Evolutionary conservation across 768 basidiomycete genomes (phyloP).

Genomic region (Thelephora ganbajun): DNA sequence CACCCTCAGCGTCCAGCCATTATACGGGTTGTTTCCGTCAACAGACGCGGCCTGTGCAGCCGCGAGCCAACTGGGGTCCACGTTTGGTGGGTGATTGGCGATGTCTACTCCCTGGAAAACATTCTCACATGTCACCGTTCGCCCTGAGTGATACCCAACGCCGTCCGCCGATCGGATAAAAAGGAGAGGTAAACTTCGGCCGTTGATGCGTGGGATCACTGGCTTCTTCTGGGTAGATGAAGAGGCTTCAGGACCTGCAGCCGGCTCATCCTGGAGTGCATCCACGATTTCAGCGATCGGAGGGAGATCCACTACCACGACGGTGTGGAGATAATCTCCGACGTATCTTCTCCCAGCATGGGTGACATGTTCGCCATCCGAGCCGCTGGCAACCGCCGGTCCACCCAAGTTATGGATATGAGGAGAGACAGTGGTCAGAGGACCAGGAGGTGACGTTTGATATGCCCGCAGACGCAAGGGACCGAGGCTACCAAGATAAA

Average conservation of each 20-base stretch:
- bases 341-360: conserved; percentile 14
- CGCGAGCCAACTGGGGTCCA: conserved; percentile 59
- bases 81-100: conserved; percentile 21
- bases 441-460: conserved; percentile 56
- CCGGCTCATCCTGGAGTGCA: conserved; percentile 59
- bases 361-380: not conserved
- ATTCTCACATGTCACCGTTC: conserved; percentile 73
- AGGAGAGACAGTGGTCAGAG: conserved; percentile 46
- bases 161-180: conserved; percentile 76
- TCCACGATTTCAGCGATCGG: conserved; percentile 61
- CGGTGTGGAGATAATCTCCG: conserved; percentile 41
- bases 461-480: conserved; percentile 71
- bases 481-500: conserved; percentile 83
- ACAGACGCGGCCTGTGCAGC: conserved; percentile 58
- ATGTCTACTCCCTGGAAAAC: conserved; percentile 62
- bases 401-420: conserved; percentile 35
- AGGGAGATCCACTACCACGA: conserved; percentile 81
- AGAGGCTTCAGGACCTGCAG: conserved; percentile 23
- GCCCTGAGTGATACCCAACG: conserved; percentile 82
- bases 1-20: conserved; percentile 71
- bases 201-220: conserved; percentile 37
- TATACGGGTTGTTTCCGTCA: conserved; percentile 43
- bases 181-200: conserved; percentile 60
- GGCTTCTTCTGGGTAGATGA: conserved; percentile 18
- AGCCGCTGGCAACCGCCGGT: not conserved